Evolutionary conservation across 2,329 filamentous ascomycete genomes (phyloP), one percentile per base, ranked within the genome.

Genomic region (Furcasterigmium sp.): DNA sequence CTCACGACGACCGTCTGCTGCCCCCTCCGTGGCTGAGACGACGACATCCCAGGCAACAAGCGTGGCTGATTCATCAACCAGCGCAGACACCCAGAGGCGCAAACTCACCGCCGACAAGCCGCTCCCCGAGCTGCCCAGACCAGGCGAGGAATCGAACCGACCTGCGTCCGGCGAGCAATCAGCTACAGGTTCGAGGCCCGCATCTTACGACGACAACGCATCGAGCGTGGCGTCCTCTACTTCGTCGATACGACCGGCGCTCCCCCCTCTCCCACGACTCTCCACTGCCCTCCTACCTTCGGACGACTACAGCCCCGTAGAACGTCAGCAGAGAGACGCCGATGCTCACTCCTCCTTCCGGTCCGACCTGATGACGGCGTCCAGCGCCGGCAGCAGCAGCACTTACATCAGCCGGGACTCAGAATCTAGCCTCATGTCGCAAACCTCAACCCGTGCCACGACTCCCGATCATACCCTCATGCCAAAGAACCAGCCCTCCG

Each of bases 361-460:
- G 23, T 78, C 78, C 36, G 85, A 87, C 48, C 89, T 83, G 50
- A 76, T 89, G 52, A 83, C 84, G 30, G 79, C 83, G 8, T 89
- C 85, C 3, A 91, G 85, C 57, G 81, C 82, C 17, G 88, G 85
- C 43, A 91, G 87, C 47, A 85, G 78, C 55, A 87, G 83, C 60
- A 91, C 87, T 4, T 91, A 85, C 53, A 71, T 84, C 41, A 90
- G 84, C 68, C 82, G 86, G 25, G 85, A 89, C 53, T 95, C 90
- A 0, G 87, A 91, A 56, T 78, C 80, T 38, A 95, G 88, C 61
- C 73, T 87, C 23, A 61, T 89, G 2, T 96, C 91, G 2, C 84
- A 85, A 57, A 83, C 82, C 1, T 95, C 91, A 2, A 96, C 91
- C 3, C 75, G 91, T 44, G 91, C 90, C 14, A 95, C 90, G 1